Conservation (phyloP, 2,329 filamentous ascomycete genomes). For the Trichoderma harzianum region DNA sequence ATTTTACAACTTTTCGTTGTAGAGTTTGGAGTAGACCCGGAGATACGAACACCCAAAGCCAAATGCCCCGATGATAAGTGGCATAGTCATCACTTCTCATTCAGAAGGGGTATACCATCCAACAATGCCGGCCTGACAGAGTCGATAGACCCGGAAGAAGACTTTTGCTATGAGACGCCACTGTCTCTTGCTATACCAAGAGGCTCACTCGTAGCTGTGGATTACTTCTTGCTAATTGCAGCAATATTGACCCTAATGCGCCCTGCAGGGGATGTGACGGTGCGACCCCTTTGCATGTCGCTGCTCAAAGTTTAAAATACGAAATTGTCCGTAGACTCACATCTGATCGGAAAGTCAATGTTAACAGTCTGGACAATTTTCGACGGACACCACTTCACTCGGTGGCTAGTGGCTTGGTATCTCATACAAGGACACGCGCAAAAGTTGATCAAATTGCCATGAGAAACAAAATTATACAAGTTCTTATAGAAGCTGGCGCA, state of each 20-base stretch:
- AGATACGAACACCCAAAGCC: neutral
- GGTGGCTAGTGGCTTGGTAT: rapidly evolving
- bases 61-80: neutral
- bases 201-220: rapidly evolving
- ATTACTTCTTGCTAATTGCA: neutral
- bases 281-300: neutral
- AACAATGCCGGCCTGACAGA: too few relatives aligned
- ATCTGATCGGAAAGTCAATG: neutral
- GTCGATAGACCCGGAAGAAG: neutral
- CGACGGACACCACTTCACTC: neutral
- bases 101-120: too few relatives aligned
- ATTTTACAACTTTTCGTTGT: neutral
- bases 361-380: neutral
- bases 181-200: neutral
- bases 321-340: neutral
- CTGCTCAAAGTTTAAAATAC: neutral
- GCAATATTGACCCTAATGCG: neutral
- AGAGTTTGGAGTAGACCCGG: neutral
- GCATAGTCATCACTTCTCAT: neutral
- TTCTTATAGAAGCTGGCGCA: neutral
- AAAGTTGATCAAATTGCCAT: rapidly evolving
- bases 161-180: neutral
- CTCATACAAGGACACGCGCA: rapidly evolving
- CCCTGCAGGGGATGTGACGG: neutral
- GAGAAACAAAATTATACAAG: neutral